A percentile compares a stretch with the other conserved stretches of the same genome.
phyloP scores from a whole-genome alignment of 2,329 filamentous ascomycete species.

The Apiospora rasikravindrae region DNA sequence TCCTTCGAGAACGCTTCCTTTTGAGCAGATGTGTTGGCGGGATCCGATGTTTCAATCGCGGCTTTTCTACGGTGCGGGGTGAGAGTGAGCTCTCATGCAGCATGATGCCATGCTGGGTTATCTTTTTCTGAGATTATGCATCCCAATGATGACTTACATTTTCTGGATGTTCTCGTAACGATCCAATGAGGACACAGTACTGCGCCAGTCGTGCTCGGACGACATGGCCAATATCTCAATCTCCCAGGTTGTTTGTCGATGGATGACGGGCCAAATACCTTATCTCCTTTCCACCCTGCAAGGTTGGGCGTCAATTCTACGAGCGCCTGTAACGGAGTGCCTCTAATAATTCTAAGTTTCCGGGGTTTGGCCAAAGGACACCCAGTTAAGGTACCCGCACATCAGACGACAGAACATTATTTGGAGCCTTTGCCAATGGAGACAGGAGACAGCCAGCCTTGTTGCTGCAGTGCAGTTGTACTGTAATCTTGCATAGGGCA shows the following conservation, averaged over 20 bases:
- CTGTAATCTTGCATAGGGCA: background rate
- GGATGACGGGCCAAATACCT: background rate
- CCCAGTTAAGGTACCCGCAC: background rate
- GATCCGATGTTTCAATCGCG: constrained; percentile 29
- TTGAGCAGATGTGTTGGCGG: constrained; percentile 32
- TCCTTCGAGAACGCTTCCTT: constrained; percentile 68
- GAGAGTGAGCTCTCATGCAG: background rate
- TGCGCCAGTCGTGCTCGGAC: constrained; percentile 51
- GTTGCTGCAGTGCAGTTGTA: background rate
- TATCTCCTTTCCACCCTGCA: background rate
- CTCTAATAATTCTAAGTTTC: constrained; percentile 7
- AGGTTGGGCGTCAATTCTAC: background rate
- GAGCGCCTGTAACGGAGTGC: background rate
- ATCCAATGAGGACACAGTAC: constrained; percentile 59
- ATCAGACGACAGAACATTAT: background rate
- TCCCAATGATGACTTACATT: constrained; percentile 53
- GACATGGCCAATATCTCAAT: constrained; percentile 39
- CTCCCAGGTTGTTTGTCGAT: constrained; percentile 18
- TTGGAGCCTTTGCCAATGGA: background rate
- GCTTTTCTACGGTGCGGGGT: constrained; percentile 33
- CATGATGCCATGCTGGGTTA: constrained; percentile 23
- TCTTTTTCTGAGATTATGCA: background rate
- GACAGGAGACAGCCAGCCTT: background rate
- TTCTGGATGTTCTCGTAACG: constrained; percentile 68
- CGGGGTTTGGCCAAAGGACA: background rate